Conservation (phyloP, 2,329 filamentous ascomycete genomes). For the Fusarium keratoplasticum region DNA sequence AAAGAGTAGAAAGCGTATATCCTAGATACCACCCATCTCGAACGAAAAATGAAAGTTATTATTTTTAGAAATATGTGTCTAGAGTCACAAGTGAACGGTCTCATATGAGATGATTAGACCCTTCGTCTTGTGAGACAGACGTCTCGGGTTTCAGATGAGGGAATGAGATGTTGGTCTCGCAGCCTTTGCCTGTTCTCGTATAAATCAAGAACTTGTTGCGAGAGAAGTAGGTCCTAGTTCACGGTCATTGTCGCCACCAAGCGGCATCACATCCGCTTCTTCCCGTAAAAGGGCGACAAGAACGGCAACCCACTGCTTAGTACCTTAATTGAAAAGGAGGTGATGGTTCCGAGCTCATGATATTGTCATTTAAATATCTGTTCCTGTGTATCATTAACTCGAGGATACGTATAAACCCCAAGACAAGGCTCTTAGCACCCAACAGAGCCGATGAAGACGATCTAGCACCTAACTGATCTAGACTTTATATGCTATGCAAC, state of each 20-base stretch:
- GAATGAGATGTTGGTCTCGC: not conserved
- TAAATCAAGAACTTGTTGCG: constrained; percentile 71
- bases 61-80: not conserved
- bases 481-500: not conserved
- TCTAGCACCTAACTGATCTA: no score
- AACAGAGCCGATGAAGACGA: no score
- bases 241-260: constrained; percentile 92
- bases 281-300: constrained; percentile 77
- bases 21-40: constrained; percentile 28
- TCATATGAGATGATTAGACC: not conserved
- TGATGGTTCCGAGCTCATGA: constrained; percentile 58
- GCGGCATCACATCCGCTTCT: constrained; percentile 95
- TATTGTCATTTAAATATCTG: not conserved
- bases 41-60: not conserved
- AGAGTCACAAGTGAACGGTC: not conserved
- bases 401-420: not conserved
- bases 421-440: no score
- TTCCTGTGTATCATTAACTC: not conserved
- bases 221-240: constrained; percentile 68
- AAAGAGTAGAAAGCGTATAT: constrained; percentile 17
- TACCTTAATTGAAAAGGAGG: constrained; percentile 85
- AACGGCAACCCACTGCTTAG: constrained; percentile 88
- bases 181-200: not conserved
- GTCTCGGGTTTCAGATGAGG: not conserved
- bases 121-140: not conserved